Evolutionary conservation across 768 basidiomycete genomes (phyloP), one percentile per base, ranked within the genome.

Genomic region (Kondoa subrosea): DNA sequence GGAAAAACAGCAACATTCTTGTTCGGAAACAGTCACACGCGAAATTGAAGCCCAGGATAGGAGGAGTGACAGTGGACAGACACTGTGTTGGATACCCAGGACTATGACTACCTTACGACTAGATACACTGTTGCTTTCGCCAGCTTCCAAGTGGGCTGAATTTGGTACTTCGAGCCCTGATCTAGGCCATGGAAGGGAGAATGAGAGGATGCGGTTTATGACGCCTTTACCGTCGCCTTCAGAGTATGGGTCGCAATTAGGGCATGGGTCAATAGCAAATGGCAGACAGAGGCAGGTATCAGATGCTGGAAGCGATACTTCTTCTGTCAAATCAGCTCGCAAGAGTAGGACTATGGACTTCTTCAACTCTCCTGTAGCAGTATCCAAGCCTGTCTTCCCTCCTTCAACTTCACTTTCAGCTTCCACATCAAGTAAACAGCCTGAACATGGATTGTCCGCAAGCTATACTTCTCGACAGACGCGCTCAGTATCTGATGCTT

Each of bases 161-260:
- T 50, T 50, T 50, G 40, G 40, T 21, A 50, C 8, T 50, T 8
- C 40, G 21, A 50, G 40, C 40, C 40, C 40, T 50, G 40, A 50
- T 50, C 40, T 21, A 8, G 21, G 40, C 40, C n/a, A n/a, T n/a
- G n/a, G n/a, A n/a, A 50, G 21, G 21, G 40, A 50, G 40, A 50
- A 8, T 8, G 40, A 50, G 12, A 50, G 40, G 21, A 50, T 50
- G 40, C 16, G 61, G 29, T 32, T 63, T 16, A 32, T 63, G 29
- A 63, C 61, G 8, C 61, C 61, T 27, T 63, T 63, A 32, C 61
- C 61, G 2, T 63, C 61, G 61, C 61, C 61, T 33, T 8, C 40
- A 50, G 8, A 8, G 8, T 50, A 8, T 50, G 40, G 40, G 21
- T 8, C 21, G 12, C 40, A 50, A 50, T 50, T 8, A 50, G 8